These are phyloP conservation scores for Ceratobasidium sp. DNA, from an alignment of 1,284 basidiomycete species.

Conservation along the genomic window DNA sequence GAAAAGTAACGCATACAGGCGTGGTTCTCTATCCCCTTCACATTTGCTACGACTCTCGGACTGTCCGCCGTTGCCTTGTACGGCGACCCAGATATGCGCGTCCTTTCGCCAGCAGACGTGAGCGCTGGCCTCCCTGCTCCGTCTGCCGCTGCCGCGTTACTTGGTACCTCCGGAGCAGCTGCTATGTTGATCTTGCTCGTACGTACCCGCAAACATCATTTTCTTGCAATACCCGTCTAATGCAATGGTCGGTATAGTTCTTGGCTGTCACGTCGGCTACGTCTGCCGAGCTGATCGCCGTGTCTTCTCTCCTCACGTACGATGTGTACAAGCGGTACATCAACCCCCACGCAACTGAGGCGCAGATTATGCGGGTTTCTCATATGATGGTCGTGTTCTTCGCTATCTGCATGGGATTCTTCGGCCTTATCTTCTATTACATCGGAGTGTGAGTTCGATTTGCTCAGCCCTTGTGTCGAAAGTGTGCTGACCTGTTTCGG, in stretches of 20 bases:
- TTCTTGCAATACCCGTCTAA: neutral
- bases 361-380: conserved; percentile 66
- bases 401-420: conserved; percentile 80
- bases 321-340: conserved; percentile 75
- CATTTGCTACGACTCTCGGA: conserved; percentile 82
- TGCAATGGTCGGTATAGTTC: conserved; percentile 54
- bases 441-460: conserved; percentile 69
- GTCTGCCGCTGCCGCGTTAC: conserved; percentile 79
- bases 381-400: conserved; percentile 69
- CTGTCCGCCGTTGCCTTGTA: conserved; percentile 82
- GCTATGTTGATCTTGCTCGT: conserved; percentile 72
- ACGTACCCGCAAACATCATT: conserved; percentile 42
- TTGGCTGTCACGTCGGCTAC: conserved; percentile 82
- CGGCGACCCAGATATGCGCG: conserved; percentile 73
- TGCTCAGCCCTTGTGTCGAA: neutral
- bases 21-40: conserved; percentile 82
- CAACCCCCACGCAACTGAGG: conserved; percentile 67
- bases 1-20: conserved; percentile 20
- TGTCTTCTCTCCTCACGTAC: conserved; percentile 82
- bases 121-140: conserved; percentile 86
- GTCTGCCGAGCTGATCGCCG: conserved; percentile 90
- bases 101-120: conserved; percentile 71
- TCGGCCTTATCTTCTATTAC: conserved; percentile 88
- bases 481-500: neutral
- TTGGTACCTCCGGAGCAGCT: conserved; percentile 79